Evolutionary conservation across 768 basidiomycete species (phyloP), one percentile per base, ranked within the genome.

Genomic region (Lactarius akahatsu): DNA sequence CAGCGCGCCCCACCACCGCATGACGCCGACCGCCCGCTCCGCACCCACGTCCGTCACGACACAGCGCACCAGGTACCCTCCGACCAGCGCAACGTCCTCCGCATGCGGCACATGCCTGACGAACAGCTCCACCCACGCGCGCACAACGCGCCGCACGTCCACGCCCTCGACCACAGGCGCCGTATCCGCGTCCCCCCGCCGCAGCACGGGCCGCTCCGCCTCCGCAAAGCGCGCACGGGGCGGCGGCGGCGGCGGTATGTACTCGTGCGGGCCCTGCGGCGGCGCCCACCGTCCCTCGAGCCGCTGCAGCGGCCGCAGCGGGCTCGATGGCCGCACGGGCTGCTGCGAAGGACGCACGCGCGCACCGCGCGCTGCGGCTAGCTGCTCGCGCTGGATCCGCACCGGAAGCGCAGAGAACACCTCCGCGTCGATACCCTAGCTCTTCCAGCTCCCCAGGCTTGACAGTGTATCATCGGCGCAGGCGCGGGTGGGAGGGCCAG

Each of bases 1-100:
- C 32, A 95, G 73, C 38, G 89, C 80, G 69, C 86, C 75, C 94
- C 93, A 95, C 91, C 90, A 96, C 72, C 84, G 87, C 80, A 92
- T 80, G 20, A 92, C 83, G 30, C 83, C 83, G 15, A 90, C 76
- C 61, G 86, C 89, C 67, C 84, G 84, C 76, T 89, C 88, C 47
- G 93, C 76, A 0, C 91, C 86, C n/a, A 71, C 82, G 73, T 91
- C 89, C n/a, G 81, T 78, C 72, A 88, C 86, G 41, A 90, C 84
- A 64, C 85, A 86, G 69, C 85, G 84, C 58, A 89, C 78, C 57
- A 96, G 77, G 72, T 86, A 96, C 64, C 84, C 87, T 20, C 83
- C 80, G 62, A 98, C 87, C 70, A 85, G 89, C 28, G 88, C 85
- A 2, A 94, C 80, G 70, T 97, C 95, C 74, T 82, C 85, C 69